phyloP scores from a whole-genome alignment of 768 basidiomycete species.

The Bullera alba region DNA sequence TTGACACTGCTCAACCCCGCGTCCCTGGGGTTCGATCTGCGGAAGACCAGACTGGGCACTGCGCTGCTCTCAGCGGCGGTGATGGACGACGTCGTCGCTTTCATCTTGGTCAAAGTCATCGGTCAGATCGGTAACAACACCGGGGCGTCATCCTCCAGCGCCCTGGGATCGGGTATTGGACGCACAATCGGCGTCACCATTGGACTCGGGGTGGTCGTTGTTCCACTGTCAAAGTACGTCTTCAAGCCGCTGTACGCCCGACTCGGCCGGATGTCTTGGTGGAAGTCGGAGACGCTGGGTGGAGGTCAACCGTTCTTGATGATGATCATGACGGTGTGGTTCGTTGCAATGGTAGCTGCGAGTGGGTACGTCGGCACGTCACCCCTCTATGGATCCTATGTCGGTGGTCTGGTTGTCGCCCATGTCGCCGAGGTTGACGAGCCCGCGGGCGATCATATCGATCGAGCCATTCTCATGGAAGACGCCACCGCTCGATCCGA shows the following conservation, averaged over 20 bases:
- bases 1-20: slow-evolving; percentile 52
- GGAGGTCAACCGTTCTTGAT: slow-evolving; percentile 20
- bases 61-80: slow-evolving; percentile 60
- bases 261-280: too few relatives aligned
- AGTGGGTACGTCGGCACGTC: slow-evolving; percentile 55
- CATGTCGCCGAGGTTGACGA: slow-evolving; percentile 31
- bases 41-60: slow-evolving; percentile 54
- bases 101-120: slow-evolving; percentile 57
- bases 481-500: neutral
- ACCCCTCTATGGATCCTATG: slow-evolving; percentile 59
- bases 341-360: slow-evolving; percentile 52
- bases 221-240: slow-evolving; percentile 43
- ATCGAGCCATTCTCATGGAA: neutral
- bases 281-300: neutral
- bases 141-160: slow-evolving; percentile 2
- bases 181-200: slow-evolving; percentile 56
- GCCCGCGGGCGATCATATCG: neutral
- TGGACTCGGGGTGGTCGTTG: slow-evolving; percentile 51
- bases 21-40: slow-evolving; percentile 45
- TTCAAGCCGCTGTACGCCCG: slow-evolving; percentile 32
- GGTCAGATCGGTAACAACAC: slow-evolving; percentile 26
- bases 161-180: slow-evolving; percentile 46
- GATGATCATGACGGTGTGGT: slow-evolving; percentile 46
- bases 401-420: slow-evolving; percentile 54
- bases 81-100: slow-evolving; percentile 60